These are phyloP conservation scores for Acmispon strigosus DNA, from an alignment of 306 rosid genomes.

Conservation along the genomic window DNA sequence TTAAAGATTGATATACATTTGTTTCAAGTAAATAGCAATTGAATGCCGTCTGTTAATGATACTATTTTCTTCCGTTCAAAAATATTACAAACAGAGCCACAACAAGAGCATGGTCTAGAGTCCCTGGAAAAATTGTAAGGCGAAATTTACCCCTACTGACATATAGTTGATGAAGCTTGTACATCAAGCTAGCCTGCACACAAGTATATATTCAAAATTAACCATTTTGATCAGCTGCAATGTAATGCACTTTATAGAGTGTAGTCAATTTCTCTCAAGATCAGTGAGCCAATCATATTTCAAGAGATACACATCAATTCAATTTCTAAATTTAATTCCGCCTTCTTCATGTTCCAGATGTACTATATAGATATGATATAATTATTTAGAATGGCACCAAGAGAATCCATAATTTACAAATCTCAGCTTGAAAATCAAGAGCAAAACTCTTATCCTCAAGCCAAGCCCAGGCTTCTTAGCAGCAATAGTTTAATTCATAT, in stretches of 20 bases:
- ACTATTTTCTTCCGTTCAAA: slow-evolving; percentile 48
- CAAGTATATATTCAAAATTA: not conserved
- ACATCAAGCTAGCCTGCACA: slow-evolving; percentile 84
- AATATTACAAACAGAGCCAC: slow-evolving; percentile 69
- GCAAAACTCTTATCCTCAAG: not conserved
- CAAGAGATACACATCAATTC: not conserved
- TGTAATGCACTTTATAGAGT: not conserved
- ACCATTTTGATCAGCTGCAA: not conserved
- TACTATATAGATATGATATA: not conserved
- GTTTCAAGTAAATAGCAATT: not conserved
- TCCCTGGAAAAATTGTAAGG: slow-evolving; percentile 63
- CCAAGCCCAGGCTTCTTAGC: not conserved
- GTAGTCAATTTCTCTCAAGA: not conserved
- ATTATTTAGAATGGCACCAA: not conserved
- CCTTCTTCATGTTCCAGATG: not conserved
- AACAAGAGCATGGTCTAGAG: slow-evolving; percentile 41
- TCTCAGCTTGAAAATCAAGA: not conserved
- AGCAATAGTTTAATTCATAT: not conserved
- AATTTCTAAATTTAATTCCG: not conserved
- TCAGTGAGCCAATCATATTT: not conserved
- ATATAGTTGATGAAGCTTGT: slow-evolving; percentile 62
- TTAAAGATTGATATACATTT: not conserved
- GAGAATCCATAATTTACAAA: not conserved
- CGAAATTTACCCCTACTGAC: slow-evolving; percentile 68
- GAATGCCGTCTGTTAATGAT: not conserved